Evolutionary conservation across 306 rosid species (phyloP).

Genomic region (Lablab purpureus): DNA sequence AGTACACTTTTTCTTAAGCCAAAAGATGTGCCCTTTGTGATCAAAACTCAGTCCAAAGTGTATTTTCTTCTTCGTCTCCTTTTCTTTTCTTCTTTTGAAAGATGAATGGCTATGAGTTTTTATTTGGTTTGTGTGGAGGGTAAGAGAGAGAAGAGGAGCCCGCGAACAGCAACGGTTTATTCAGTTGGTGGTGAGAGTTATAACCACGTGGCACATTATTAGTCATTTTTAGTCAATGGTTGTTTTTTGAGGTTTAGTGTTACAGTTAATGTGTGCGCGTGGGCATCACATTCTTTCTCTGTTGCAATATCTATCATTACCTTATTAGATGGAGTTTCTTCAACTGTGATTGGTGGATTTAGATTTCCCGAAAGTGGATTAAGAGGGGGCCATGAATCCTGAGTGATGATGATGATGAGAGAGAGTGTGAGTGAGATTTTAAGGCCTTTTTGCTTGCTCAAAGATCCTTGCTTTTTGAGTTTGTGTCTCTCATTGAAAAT

Average conservation of each 20-base stretch:
- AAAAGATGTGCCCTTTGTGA: background rate
- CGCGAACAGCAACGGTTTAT: background rate
- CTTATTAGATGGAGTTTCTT: conserved; percentile 8
- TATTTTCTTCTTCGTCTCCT: conserved; percentile 1
- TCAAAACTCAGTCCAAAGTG: background rate
- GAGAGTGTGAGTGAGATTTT: background rate
- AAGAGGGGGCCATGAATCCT: background rate
- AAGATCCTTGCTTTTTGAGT: conserved; percentile 24
- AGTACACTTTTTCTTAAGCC: background rate
- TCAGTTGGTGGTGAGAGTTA: conserved; percentile 4
- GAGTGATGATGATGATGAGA: background rate
- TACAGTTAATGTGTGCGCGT: background rate
- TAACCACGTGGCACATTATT: background rate
- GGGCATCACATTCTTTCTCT: background rate
- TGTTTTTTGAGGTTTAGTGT: background rate
- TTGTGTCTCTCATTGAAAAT: conserved; percentile 30
- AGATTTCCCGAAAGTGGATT: background rate
- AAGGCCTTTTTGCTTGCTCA: background rate
- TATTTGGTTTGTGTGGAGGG: background rate
- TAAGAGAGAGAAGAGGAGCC: background rate
- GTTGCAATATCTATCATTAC: background rate
- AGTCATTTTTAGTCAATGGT: background rate
- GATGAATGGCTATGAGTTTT: conserved; percentile 1
- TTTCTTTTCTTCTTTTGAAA: background rate
- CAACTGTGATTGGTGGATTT: conserved; percentile 1